These are phyloP conservation scores for Citropsis articulata DNA, from an alignment of 345 rosid species.

Conservation along the genomic window DNA sequence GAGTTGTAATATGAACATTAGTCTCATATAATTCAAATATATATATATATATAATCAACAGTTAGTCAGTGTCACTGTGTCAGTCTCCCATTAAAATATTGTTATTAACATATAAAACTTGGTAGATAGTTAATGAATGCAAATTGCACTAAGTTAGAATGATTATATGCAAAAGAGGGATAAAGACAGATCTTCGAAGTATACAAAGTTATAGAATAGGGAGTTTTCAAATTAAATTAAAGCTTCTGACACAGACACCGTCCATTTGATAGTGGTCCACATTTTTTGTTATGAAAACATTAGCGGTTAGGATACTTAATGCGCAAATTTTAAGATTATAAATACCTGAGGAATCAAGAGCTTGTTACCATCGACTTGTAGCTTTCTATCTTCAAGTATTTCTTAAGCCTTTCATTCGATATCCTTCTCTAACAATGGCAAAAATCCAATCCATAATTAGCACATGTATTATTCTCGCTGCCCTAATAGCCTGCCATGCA, in stretches of 20 bases:
- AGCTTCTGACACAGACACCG: not conserved
- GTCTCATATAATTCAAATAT: no score
- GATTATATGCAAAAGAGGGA: not conserved
- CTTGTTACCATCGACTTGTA: conserved; percentile 9
- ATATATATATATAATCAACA: no score
- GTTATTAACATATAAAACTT: not conserved
- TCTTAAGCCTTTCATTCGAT: not conserved
- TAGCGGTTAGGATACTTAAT: conserved; percentile 8
- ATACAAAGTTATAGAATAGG: not conserved
- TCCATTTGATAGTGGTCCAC: conserved; percentile 16
- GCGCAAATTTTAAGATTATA: conserved; percentile 11
- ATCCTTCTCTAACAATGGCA: conserved; percentile 23
- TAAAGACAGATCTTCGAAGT: conserved; percentile 1
- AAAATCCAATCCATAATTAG: not conserved
- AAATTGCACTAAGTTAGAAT: not conserved
- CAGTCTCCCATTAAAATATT: not conserved
- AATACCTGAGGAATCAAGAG: conserved; percentile 3
- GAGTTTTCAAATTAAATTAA: not conserved
- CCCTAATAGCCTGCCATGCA: conserved; percentile 23
- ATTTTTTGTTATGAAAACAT: conserved; percentile 2
- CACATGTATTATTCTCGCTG: conserved; percentile 19
- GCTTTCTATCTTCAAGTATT: not conserved
- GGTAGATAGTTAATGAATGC: not conserved
- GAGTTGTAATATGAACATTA: no score
- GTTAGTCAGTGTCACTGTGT: not conserved